Conservation (phyloP, 225 moss, liverwort and hornwort species). For the Pseudoscleropodium purum region DNA sequence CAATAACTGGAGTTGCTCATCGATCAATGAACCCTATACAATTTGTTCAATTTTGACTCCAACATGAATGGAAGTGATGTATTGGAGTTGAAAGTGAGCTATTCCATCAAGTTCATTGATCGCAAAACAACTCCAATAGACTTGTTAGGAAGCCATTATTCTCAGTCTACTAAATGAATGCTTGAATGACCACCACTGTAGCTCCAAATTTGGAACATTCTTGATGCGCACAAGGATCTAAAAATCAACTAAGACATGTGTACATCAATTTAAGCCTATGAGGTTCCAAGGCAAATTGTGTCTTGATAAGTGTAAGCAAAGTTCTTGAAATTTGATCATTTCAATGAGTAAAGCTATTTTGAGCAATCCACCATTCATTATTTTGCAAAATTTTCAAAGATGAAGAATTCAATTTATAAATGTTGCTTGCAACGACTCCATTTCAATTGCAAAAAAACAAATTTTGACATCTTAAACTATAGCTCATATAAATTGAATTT, state of each 20-base stretch:
- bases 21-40: too few relatives aligned
- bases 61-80: too few relatives aligned
- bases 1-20: too few relatives aligned
- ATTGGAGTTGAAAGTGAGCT: neutral
- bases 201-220: neutral
- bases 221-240: too few relatives aligned
- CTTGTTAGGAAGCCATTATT: neutral
- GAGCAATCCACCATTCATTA: neutral
- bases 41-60: too few relatives aligned
- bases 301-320: accelerated
- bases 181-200: neutral
- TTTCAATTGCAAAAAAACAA: neutral
- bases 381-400: neutral
- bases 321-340: neutral
- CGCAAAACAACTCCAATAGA: neutral
- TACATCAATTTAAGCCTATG: neutral
- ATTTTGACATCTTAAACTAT: neutral
- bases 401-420: neutral
- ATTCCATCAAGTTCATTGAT: neutral
- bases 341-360: neutral
- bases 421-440: neutral
- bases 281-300: neutral
- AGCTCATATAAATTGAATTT: neutral
- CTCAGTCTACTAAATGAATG: neutral
- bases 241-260: neutral